Percentiles rank a stretch among this genome's conserved stretches.
These are phyloP conservation scores for Rhododendron williamsianum DNA, from an alignment of 148 eudicot genomes.

Conservation along the genomic window DNA sequence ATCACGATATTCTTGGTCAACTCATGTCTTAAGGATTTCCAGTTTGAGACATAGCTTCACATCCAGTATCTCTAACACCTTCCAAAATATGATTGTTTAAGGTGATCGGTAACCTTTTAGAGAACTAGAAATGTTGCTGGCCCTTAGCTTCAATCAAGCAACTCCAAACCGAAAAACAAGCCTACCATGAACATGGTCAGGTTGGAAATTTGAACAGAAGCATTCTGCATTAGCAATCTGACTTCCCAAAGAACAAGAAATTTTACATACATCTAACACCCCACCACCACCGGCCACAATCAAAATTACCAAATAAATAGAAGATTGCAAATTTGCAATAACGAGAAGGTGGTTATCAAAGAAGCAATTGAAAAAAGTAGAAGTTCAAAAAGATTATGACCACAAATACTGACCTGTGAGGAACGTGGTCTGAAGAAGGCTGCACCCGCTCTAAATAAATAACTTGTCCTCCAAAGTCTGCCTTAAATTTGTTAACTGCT, in stretches of 20 bases:
- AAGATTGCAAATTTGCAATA: not conserved
- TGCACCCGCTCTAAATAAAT: slow-evolving; percentile 91
- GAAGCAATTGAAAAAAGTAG: not conserved
- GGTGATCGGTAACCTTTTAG: not conserved
- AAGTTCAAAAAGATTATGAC: not conserved
- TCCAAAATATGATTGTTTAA: not conserved
- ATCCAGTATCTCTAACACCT: not conserved
- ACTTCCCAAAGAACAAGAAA: not conserved
- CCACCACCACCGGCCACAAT: not conserved
- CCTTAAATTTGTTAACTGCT: slow-evolving; percentile 83
- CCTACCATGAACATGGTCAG: not conserved
- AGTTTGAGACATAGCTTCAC: not conserved
- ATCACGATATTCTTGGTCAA: not conserved
- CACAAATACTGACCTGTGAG: slow-evolving; percentile 64
- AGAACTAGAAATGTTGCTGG: not conserved
- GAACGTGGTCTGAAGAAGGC: slow-evolving; percentile 94
- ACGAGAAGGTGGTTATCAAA: not conserved
- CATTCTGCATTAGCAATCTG: not conserved
- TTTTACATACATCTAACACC: not conserved
- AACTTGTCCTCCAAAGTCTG: slow-evolving; percentile 87
- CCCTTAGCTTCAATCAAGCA: not conserved
- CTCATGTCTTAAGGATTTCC: not conserved
- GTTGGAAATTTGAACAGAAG: not conserved
- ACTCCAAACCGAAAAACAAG: not conserved
- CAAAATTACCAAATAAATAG: not conserved